Base-by-base conservation (phyloP, 116 monocot species). In the Iris pallida region DNA sequence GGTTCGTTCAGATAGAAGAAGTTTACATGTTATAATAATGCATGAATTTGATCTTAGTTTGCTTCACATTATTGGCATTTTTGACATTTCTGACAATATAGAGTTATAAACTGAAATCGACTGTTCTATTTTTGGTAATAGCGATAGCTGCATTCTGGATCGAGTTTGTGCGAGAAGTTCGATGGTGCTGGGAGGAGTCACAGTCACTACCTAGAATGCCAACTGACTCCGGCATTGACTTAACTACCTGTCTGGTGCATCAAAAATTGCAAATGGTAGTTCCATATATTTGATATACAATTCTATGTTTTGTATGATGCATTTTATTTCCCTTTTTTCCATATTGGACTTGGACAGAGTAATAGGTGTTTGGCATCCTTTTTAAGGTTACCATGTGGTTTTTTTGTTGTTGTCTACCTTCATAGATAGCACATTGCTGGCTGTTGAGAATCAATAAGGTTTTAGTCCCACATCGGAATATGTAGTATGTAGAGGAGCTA, bases 111-210 rank as follows among this genome's bases (percentile, higher is more conserved):
- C 30, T 30, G 10, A 65, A 12, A 11, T 20, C 20, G 12, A 49
- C 51, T 9, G 16, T 69, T 11, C 8, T 47, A 55, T 12, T 61
- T 69, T 57, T 71, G 60, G 20, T 63, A 8, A 45, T 63, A 97
- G 97, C 92, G 60, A 97, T 92, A 61, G 79, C 92, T 16, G 61
- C 71, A 2, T 79, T 97, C 6, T 97, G 97, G 97, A 83, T 97
- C 80, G 97, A 97, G 79, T 97, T 97, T 83, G 97, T 90, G n/a
- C 77, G 92, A 69, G 97, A 97, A 83, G 76, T 97, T 81, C 92
- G 97, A 45, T 97, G 97, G 97, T 97, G 75, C 73, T 97, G 97
- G 97, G 97, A 92, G 72, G 97, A 97, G 72, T 85, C 97, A 16
- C 81, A 97, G 57, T 73, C 83, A 16, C 83, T 97, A 71, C 87